These are phyloP conservation scores for Aureobasidium pullulans DNA, from an alignment of 2,329 filamentous ascomycete genomes.

Conservation along the genomic window DNA sequence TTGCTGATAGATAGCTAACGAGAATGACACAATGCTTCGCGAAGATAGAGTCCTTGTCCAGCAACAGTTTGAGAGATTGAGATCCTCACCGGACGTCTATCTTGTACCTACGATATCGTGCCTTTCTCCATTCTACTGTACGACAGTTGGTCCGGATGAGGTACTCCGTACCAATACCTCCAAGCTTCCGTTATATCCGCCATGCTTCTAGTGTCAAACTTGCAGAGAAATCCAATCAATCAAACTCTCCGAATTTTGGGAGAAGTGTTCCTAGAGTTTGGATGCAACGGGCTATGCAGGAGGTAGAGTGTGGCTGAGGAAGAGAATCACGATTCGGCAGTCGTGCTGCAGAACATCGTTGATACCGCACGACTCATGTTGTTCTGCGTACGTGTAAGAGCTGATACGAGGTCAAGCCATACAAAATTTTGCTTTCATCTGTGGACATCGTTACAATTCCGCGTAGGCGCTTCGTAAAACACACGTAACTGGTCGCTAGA, in stretches of 20 bases:
- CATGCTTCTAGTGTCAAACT: background rate
- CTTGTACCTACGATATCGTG: too few species aligned
- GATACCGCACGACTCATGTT: background rate
- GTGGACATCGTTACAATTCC: background rate
- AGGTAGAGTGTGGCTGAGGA: conserved; percentile 1
- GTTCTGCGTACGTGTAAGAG: too few species aligned
- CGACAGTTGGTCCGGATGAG: background rate
- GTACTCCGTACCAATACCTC: background rate
- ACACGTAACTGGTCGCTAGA: background rate
- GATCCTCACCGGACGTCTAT: too few species aligned
- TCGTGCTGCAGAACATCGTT: background rate
- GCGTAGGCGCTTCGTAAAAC: background rate
- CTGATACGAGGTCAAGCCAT: background rate
- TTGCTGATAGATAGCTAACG: background rate
- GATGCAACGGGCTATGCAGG: background rate
- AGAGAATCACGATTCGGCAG: background rate
- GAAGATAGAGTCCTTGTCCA: background rate
- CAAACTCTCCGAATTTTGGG: background rate
- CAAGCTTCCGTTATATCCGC: background rate
- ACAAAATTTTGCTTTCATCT: too few species aligned
- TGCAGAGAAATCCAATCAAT: background rate
- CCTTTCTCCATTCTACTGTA: too few species aligned
- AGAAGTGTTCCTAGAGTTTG: background rate
- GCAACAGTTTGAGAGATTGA: background rate
- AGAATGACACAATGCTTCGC: background rate